These are phyloP conservation scores for Picochlorum sp. DNA, from an alignment of 139 green algal species.

Conservation along the genomic window DNA sequence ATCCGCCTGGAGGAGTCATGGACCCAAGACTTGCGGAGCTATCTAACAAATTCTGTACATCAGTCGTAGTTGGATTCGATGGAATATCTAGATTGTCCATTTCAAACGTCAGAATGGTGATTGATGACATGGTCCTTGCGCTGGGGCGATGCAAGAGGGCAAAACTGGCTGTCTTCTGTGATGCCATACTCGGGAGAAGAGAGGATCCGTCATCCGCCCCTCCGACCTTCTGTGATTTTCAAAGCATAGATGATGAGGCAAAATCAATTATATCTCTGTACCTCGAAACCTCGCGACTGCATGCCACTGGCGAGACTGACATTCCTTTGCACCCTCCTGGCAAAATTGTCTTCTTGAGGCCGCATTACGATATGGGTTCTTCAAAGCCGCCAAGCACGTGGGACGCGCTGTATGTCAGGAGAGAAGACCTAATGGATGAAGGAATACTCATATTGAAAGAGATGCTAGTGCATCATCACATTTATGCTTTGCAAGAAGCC, in stretches of 20 bases:
- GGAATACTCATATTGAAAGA: constrained; percentile 22
- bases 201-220: neutral
- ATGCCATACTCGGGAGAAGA: constrained; percentile 6
- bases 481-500: neutral
- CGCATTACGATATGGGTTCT: constrained; percentile 3
- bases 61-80: constrained; percentile 30
- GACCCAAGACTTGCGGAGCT: constrained; percentile 17
- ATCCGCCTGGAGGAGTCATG: constrained; percentile 38
- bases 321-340: constrained; percentile 22
- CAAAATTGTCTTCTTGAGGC: constrained; percentile 19
- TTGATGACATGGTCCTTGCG: constrained; percentile 38
- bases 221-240: constrained; percentile 23
- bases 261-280: constrained; percentile 3
- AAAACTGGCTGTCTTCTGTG: constrained; percentile 13
- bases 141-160: constrained; percentile 44
- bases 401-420: constrained; percentile 28
- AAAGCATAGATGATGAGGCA: constrained; percentile 18
- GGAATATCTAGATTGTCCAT: neutral
- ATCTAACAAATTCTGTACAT: constrained; percentile 30
- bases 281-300: constrained; percentile 5
- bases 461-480: constrained; percentile 20
- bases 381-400: constrained; percentile 8
- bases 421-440: constrained; percentile 23
- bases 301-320: constrained; percentile 4
- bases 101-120: constrained; percentile 22